Evolutionary conservation across 768 basidiomycete genomes (phyloP), one percentile per base, ranked within the genome.

Genomic region (Steccherinum ochraceum): DNA sequence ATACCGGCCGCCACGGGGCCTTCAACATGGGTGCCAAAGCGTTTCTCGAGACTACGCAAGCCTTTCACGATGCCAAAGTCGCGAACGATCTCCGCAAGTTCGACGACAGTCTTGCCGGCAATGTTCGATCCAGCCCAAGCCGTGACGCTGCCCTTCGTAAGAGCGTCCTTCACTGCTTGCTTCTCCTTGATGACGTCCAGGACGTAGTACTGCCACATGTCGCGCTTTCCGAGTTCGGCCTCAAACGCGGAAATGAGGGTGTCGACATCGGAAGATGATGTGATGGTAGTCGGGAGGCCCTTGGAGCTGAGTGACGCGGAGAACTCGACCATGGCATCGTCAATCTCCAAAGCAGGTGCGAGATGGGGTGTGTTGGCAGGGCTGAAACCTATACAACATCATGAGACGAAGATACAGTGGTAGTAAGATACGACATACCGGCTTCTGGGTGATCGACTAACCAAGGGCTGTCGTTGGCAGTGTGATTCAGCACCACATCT

Each of bases 401-500:
- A 52, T 23, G 23, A 23, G 11, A 13, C 16, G 26, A 24, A 41
- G 2, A 13, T 12, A 40, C 35, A 24, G 46, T 1, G 20, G 44
- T 30, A 25, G 27, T 40, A 48, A 42, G 3, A 21, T 24, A 55
- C 41, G 21, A 44, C 80, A 53, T 55, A 86, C 93, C 94, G 52
- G 94, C 90, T 77, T 99, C 96, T 1, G 96, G 96, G 65, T 99
- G 96, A 4, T 94, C 82, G 19, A 81, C 64, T 21, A 99, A 75
- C 94, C 94, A 99, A 16, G 83, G 74, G 56, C 86, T 93, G 63
- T 98, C 92, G 63, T 91, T 89, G 5, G 96, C 92, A 12, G 96
- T 98, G 62, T 99, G 96, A 65, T 99, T 99, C 50, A 97, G 78
- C 3, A 99, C 96, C 47, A 99, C 89, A 64, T 99, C 96, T 1